Conservation (phyloP, 2,329 filamentous ascomycete species). For the Penicillium italicum region DNA sequence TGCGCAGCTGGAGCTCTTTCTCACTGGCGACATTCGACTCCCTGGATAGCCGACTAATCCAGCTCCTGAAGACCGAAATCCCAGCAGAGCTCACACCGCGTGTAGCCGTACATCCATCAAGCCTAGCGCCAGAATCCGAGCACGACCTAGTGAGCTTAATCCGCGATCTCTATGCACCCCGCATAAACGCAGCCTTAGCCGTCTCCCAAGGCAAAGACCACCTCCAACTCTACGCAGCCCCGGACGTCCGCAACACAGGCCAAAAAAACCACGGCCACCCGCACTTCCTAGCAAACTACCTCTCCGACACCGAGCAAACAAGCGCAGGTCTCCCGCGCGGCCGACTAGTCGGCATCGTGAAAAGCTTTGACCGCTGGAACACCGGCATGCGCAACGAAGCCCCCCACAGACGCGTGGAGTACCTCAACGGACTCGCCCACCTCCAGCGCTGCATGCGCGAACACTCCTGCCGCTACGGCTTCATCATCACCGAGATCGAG, state of each 20-base stretch:
- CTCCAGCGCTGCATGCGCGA: slow-evolving; percentile 91
- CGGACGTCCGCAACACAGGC: slow-evolving; percentile 35
- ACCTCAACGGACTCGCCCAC: slow-evolving; percentile 80
- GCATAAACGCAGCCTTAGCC: slow-evolving; percentile 78
- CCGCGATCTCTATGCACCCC: slow-evolving; percentile 73
- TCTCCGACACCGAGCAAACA: slow-evolving; percentile 49
- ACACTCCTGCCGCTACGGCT: slow-evolving; percentile 88
- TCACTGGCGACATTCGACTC: slow-evolving; percentile 66
- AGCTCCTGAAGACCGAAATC: slow-evolving; percentile 68
- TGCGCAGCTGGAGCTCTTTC: slow-evolving; percentile 80
- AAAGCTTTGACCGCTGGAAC: slow-evolving; percentile 91
- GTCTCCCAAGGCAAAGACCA: slow-evolving; percentile 68
- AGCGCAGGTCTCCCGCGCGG: slow-evolving; percentile 52
- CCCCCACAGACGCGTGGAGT: slow-evolving; percentile 80
- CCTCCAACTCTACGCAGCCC: slow-evolving; percentile 43
- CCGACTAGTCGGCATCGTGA: slow-evolving; percentile 78
- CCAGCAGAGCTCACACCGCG: slow-evolving; percentile 39
- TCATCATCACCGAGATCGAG: slow-evolving; percentile 95
- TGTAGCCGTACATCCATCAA: slow-evolving; percentile 40
- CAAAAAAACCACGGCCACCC: slow-evolving; percentile 46
- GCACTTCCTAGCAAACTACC: slow-evolving; percentile 53
- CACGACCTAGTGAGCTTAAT: slow-evolving; percentile 71
- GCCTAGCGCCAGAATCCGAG: slow-evolving; percentile 74
- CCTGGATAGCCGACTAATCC: slow-evolving; percentile 64
- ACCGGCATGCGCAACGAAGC: slow-evolving; percentile 85